phyloP scores from a whole-genome alignment of 2,329 filamentous ascomycete species.

The Claviceps sp. region DNA sequence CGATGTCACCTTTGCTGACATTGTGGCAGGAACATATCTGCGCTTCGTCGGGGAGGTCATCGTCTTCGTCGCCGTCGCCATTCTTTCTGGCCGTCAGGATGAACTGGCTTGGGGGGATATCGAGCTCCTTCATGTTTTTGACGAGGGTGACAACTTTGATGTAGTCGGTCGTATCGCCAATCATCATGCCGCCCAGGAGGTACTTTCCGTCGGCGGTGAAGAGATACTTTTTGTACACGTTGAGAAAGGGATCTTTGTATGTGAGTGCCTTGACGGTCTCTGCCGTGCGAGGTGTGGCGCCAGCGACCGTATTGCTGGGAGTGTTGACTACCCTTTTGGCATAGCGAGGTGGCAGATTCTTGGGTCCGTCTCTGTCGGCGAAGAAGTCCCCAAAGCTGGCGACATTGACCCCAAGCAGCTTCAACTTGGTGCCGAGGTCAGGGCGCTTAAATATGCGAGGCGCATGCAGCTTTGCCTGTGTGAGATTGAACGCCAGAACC shows the following conservation, averaged over 20 bases:
- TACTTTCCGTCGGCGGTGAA: conserved; percentile 86
- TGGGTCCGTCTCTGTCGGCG: conserved; percentile 72
- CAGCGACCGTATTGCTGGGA: neutral
- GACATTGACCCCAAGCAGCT: conserved; percentile 79
- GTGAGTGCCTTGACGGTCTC: conserved; percentile 61
- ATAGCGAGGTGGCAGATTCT: conserved; percentile 51
- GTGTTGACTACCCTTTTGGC: conserved; percentile 18
- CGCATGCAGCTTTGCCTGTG: conserved; percentile 60
- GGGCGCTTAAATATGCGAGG: conserved; percentile 63
- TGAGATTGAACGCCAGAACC: conserved; percentile 80
- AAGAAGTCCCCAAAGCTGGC: conserved; percentile 93
- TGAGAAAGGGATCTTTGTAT: conserved; percentile 78
- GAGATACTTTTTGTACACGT: conserved; percentile 87
- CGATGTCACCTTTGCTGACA: conserved; percentile 72
- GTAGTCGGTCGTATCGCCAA: conserved; percentile 83
- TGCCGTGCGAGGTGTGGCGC: neutral
- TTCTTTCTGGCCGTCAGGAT: conserved; percentile 64
- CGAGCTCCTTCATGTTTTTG: conserved; percentile 67
- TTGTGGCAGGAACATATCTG: conserved; percentile 93
- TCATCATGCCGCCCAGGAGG: conserved; percentile 92
- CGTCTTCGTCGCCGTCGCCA: conserved; percentile 52
- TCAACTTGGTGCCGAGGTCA: conserved; percentile 83
- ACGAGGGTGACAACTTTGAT: conserved; percentile 80
- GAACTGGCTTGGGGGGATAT: conserved; percentile 66
- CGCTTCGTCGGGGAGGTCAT: conserved; percentile 70